phyloP scores from a whole-genome alignment of 345 rosid genomes.

The Brassica cretica region DNA sequence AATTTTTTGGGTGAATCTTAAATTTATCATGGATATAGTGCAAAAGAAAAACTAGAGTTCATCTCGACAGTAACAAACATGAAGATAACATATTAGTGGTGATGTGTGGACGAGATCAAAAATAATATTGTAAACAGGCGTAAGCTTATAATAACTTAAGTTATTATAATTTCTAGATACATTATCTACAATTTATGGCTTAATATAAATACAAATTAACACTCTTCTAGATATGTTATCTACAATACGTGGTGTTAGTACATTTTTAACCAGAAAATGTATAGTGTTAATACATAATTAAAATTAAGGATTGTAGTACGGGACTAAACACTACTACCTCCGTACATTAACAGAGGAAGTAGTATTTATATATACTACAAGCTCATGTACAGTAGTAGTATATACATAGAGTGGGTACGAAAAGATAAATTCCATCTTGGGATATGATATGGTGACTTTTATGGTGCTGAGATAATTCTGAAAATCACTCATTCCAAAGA shows the following conservation, averaged over 20 bases:
- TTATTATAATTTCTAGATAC: too few relatives aligned
- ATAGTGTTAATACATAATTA: too few relatives aligned
- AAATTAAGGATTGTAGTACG: too few relatives aligned
- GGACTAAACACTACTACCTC: too few relatives aligned
- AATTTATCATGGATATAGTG: neutral
- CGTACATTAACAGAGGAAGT: too few relatives aligned
- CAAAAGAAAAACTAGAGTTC: neutral
- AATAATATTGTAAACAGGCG: neutral
- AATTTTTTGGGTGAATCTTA: neutral
- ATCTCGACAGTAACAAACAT: neutral
- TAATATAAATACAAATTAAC: neutral
- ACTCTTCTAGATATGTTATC: neutral
- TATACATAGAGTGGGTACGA: constrained; percentile 19
- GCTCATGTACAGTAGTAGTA: constrained; percentile 9
- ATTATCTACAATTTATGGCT: neutral
- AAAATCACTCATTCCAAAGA: constrained; percentile 40
- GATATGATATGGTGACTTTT: constrained; percentile 41
- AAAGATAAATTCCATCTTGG: constrained; percentile 42
- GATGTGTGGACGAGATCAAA: neutral
- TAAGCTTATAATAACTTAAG: neutral
- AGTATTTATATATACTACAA: neutral
- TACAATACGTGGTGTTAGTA: too few relatives aligned
- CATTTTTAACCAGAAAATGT: too few relatives aligned
- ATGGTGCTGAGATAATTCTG: constrained; percentile 40
- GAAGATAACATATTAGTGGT: neutral